A percentile compares a stretch with the other conserved stretches of the same genome.
phyloP scores from a whole-genome alignment of 2,329 filamentous ascomycete species.

The Colletotrichum somersetense region DNA sequence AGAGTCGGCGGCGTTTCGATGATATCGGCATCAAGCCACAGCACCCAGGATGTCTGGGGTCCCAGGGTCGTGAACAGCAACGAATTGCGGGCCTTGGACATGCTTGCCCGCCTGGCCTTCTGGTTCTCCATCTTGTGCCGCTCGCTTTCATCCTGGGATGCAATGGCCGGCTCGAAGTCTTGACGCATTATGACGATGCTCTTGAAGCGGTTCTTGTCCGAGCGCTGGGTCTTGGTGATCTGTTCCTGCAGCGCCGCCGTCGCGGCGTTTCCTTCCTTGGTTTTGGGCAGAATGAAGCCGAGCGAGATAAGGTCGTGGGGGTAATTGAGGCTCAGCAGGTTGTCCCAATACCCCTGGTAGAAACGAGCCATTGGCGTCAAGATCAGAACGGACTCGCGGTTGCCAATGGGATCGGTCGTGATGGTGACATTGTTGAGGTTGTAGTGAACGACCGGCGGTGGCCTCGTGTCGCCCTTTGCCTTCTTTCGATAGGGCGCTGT shows the following conservation, averaged over 20 bases:
- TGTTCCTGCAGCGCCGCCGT: constrained; percentile 86
- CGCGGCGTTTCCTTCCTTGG: constrained; percentile 89
- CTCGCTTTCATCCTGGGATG: constrained; percentile 86
- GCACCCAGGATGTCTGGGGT: constrained; percentile 91
- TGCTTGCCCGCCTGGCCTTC: constrained; percentile 85
- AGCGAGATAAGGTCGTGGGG: constrained; percentile 95
- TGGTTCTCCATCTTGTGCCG: constrained; percentile 94
- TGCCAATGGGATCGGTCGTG: constrained; percentile 78
- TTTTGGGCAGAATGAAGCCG: constrained; percentile 96
- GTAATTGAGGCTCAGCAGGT: constrained; percentile 84
- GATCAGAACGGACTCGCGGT: constrained; percentile 88
- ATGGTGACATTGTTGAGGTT: constrained; percentile 95
- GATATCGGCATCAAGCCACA: constrained; percentile 95
- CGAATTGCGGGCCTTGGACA: constrained; percentile 94
- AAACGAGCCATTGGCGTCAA: constrained; percentile 94
- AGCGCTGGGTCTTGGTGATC: constrained; percentile 87
- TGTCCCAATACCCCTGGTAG: constrained; percentile 96
- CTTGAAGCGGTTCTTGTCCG: constrained; percentile 86
- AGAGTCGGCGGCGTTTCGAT: constrained; percentile 86
- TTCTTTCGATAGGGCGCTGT: constrained; percentile 60
- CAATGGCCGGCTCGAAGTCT: constrained; percentile 87
- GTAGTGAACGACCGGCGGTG: constrained; percentile 92
- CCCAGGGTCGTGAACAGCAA: constrained; percentile 95
- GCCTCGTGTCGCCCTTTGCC: constrained; percentile 67
- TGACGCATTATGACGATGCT: constrained; percentile 95